Base-by-base conservation (phyloP, 2,329 filamentous ascomycete species). In the Malbranchea zuffiana region DNA sequence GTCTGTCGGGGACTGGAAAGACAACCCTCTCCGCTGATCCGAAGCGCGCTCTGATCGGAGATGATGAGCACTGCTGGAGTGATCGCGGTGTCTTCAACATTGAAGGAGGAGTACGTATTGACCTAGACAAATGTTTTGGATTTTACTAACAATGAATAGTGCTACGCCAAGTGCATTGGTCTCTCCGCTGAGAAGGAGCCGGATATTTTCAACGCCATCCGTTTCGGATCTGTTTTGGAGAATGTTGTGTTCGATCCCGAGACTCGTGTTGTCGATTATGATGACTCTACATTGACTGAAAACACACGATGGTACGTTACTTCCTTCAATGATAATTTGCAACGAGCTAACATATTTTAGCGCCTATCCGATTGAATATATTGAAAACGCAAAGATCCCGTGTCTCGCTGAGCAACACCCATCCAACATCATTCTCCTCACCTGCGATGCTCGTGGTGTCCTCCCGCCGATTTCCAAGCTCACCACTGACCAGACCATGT, bases 61-160 rank as follows among this genome's bases (percentile, higher is more conserved):
- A 98, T 55, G 90, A 98, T 60, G 90, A 98, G 80, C 90, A 98
- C 76, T 96, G 90, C 81, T 98, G 90, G 90, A 87, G 80, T 52
- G 90, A 98, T 61, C 77, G 67, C 41, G 90, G 90, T 62, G 79
- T 98, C 60, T 98, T 98, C 81, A 98, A 98, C 76, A 98, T 98
- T 42, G 90, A 98, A 69, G 90, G 90, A 54, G 90, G 90, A 48
- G 56, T 60, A 55, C 44, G 56, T 55, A 21, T 4, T 15, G 7
- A 21, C 2, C 19, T 26, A 13, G 4, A 20, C 4, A 11, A 18
- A 32, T n/a, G n/a, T n/a, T n/a, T 7, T 18, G 19, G 26, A 12
- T 35, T 26, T 19, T 44, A 45, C 32, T 39, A 45, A 50, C 24
- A 15, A 11, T 17, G 10, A 13, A 12, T 43, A 59, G 50, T 98